Conservation (phyloP, 768 basidiomycete genomes). For the Filobasidium wieringae region DNA sequence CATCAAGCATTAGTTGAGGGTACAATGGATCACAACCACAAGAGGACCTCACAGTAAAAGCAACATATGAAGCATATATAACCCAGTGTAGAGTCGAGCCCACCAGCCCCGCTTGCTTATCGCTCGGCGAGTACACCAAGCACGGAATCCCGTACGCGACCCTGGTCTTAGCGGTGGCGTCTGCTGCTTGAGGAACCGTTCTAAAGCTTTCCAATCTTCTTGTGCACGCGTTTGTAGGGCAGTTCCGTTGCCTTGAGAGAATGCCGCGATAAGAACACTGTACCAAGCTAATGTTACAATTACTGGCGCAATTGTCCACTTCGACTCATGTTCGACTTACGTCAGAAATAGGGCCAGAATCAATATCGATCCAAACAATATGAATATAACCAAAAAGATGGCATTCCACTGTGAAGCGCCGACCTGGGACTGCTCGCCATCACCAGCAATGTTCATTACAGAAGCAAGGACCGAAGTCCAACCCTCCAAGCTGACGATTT, state of each 20-base stretch:
- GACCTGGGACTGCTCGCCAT: slow-evolving; percentile 54
- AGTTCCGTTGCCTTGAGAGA: slow-evolving; percentile 70
- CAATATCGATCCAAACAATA: slow-evolving; percentile 77
- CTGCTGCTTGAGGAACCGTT: slow-evolving; percentile 76
- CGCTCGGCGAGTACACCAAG: slow-evolving; percentile 88
- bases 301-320: neutral
- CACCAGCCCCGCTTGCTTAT: slow-evolving; percentile 89
- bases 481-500: slow-evolving; percentile 89
- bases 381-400: slow-evolving; percentile 83
- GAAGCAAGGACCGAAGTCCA: slow-evolving; percentile 89
- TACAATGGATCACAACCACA: neutral
- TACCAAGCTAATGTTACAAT: neutral
- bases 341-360: slow-evolving; percentile 83
- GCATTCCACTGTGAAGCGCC: slow-evolving; percentile 72
- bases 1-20: neutral
- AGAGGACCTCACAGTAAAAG: slow-evolving; percentile 51
- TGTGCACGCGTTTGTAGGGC: slow-evolving; percentile 78
- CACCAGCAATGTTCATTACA: slow-evolving; percentile 64
- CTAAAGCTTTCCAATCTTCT: slow-evolving; percentile 84
- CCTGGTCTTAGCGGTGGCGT: slow-evolving; percentile 72
- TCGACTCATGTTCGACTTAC: slow-evolving; percentile 41
- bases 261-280: slow-evolving; percentile 93
- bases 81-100: slow-evolving; percentile 62
- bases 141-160: slow-evolving; percentile 50
- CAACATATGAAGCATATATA: slow-evolving; percentile 71